Conservation (phyloP, 2,329 filamentous ascomycete species). For the Neodidymelliopsis sp. region DNA sequence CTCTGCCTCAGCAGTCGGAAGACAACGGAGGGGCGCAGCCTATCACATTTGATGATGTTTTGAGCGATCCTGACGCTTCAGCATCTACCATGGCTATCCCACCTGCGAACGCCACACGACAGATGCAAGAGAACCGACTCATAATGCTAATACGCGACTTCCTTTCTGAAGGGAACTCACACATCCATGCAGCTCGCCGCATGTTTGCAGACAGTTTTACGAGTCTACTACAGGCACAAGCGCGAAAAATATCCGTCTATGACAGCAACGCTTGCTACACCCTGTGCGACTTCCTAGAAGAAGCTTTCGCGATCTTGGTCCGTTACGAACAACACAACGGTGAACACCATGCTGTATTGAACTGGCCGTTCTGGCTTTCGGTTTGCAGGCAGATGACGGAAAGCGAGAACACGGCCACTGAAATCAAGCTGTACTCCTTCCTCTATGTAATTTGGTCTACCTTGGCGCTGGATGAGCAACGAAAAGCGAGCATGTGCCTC, state of each 20-base stretch:
- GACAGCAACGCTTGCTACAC: conserved; percentile 86
- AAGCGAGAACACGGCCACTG: conserved; percentile 88
- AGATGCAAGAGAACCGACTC: conserved; percentile 88
- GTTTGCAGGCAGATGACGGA: conserved; percentile 80
- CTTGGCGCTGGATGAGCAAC: conserved; percentile 68
- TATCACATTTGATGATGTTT: conserved; percentile 71
- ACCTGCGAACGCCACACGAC: conserved; percentile 73
- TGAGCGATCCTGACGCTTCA: conserved; percentile 70
- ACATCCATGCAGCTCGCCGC: conserved; percentile 65
- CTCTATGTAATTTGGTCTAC: conserved; percentile 82
- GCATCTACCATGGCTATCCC: conserved; percentile 68
- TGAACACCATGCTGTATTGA: conserved; percentile 61
- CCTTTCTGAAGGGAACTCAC: conserved; percentile 66
- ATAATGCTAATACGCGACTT: conserved; percentile 84
- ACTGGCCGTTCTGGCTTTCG: conserved; percentile 86
- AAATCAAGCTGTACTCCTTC: conserved; percentile 83
- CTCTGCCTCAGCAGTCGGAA: conserved; percentile 48
- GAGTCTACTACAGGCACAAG: conserved; percentile 74
- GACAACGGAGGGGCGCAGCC: conserved; percentile 54
- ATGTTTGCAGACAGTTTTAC: conserved; percentile 81
- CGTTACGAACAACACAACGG: conserved; percentile 62
- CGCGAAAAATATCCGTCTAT: conserved; percentile 78
- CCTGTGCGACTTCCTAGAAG: conserved; percentile 90
- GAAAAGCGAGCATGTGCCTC: conserved; percentile 75
- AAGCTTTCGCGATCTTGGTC: conserved; percentile 73